Conservation (phyloP, 805 yeast genomes). For the Saccharomycopsis synnaedendra region DNA sequence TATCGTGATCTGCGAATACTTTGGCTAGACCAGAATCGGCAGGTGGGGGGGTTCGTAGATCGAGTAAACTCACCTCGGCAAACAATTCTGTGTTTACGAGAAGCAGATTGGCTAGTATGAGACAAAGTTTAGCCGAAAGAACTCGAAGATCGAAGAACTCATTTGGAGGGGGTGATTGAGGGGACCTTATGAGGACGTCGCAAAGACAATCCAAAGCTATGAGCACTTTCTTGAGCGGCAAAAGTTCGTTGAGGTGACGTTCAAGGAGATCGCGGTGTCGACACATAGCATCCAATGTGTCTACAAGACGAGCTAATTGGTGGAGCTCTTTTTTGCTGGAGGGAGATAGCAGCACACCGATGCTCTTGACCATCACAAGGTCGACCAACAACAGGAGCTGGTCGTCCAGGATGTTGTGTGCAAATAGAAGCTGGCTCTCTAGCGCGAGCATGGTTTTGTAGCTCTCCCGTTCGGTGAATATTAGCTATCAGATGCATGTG, state of each 20-base stretch:
- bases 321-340: neutral
- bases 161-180: neutral
- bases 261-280: neutral
- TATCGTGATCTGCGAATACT: no score
- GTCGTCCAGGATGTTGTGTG: neutral
- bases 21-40: neutral
- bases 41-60: neutral
- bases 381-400: neutral
- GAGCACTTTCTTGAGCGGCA: neutral
- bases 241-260: neutral
- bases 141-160: neutral
- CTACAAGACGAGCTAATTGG: neutral
- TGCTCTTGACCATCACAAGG: neutral
- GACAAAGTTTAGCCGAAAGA: neutral
- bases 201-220: neutral
- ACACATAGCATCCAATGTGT: neutral
- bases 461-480: no score
- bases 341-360: neutral
- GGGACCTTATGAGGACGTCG: neutral
- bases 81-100: neutral
- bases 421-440: slow-evolving; percentile 3
- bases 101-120: neutral
- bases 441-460: neutral
- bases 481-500: no score
- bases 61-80: neutral